Base-by-base conservation (phyloP, 768 basidiomycete species). In the Russula olivacea region DNA sequence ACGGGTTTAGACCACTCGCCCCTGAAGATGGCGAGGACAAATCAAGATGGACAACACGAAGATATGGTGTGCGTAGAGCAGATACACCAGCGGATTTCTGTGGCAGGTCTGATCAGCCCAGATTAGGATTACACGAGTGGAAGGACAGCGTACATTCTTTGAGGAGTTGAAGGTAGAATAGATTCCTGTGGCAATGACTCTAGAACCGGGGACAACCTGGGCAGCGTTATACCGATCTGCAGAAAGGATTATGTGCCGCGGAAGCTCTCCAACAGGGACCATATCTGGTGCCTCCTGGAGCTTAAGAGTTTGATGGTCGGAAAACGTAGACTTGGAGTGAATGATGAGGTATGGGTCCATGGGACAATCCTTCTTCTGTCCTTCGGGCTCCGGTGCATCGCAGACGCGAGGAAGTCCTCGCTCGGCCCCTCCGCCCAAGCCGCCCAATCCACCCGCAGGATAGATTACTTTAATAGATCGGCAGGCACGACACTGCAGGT, bases 271-370 rank as follows among this genome's bases (percentile, higher is more conserved):
- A 28, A 98, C 95, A 0, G 97, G 97, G 1, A 99, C 97, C 93
- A 98, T 97, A 73, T 99, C 97, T 0, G 97, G 97, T 19, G 96
- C 95, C 74, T 99, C 97, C 74, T 99, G 97, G 14, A 99, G 82
- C 73, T 99, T 99, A 69, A 99, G 81, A 12, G 85, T 90, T 75
- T 99, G 97, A 68, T 97, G 94, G 72, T 99, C 97, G 9, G 94
- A 88, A 71, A 98, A 99, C 7, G 83, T 80, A 36, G 93, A 98
- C 75, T 93, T 91, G 41, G 93, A 88, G 74, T 99, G 97, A 17
- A 98, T 79, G 71, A 99, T 95, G 57, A 93, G 80, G 76, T 95
- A 99, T 1, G 97, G 97, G 72, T 98, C 97, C 58, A 98, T 74
- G 0, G 94, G 94, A 71, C 97, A 99, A 67, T 95, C 89, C 69